Percentiles rank a stretch among this genome's conserved stretches.
Conservation (phyloP, 1,284 basidiomycete species). For the Anthracocystis walkeri region DNA sequence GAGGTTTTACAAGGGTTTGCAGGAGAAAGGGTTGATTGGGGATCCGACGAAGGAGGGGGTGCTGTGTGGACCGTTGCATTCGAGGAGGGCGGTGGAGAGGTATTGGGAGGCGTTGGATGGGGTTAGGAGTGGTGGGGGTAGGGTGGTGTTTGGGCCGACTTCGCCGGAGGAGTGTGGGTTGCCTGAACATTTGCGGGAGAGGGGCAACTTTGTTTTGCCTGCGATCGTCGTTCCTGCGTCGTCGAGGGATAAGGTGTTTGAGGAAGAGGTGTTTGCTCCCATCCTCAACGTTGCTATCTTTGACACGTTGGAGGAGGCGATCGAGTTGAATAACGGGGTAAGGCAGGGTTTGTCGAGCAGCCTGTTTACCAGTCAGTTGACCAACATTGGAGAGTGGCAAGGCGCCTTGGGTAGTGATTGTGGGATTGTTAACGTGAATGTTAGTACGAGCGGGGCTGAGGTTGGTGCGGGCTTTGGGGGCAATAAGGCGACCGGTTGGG, state of each 20-base stretch:
- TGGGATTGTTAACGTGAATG: conserved; percentile 70
- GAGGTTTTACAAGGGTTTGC: conserved; percentile 76
- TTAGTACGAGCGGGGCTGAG: conserved; percentile 92
- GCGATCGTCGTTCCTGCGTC: conserved; percentile 80
- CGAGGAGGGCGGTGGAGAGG: conserved; percentile 75
- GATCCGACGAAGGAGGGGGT: conserved; percentile 82
- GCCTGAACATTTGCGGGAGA: conserved; percentile 24
- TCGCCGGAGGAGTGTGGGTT: conserved; percentile 71
- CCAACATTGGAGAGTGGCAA: conserved; percentile 57
- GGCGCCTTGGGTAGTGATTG: conserved; percentile 54
- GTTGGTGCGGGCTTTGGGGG: conserved; percentile 92
- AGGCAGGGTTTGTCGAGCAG: conserved; percentile 89
- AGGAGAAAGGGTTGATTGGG: conserved; percentile 75
- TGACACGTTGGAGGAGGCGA: conserved; percentile 88
- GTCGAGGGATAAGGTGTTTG: conserved; percentile 77
- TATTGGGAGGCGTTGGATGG: conserved; percentile 78
- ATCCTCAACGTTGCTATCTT: conserved; percentile 89
- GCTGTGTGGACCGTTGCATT: conserved; percentile 89
- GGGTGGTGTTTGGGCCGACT: conserved; percentile 80
- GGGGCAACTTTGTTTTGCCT: conserved; percentile 88
- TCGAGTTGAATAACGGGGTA: conserved; percentile 90
- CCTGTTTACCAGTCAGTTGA: conserved; percentile 78
- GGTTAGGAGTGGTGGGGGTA: conserved; percentile 78
- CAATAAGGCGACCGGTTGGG: conserved; percentile 86
- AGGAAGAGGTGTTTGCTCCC: conserved; percentile 86